These are phyloP conservation scores for Spirogloea muscicola DNA, from an alignment of 139 green algal genomes.

Conservation along the genomic window DNA sequence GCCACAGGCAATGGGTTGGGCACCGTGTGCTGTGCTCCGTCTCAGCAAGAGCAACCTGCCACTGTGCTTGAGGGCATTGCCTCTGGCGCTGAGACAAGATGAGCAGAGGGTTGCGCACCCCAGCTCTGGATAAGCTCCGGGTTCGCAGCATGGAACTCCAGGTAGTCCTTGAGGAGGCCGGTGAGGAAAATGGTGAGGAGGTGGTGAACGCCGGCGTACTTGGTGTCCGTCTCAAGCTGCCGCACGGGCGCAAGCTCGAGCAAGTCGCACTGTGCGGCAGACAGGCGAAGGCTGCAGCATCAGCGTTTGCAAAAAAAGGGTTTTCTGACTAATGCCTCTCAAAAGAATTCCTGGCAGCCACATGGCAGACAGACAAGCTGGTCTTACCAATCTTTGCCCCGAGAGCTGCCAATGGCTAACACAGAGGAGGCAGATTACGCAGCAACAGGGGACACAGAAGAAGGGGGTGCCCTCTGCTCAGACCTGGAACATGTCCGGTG, in stretches of 20 bases:
- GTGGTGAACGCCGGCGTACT: conserved; percentile 11
- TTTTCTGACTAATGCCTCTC: background rate
- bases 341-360: background rate
- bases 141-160: conserved; percentile 17
- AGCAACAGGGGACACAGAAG: background rate
- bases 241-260: conserved; percentile 28
- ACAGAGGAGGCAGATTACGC: background rate
- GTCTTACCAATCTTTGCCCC: background rate
- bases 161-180: background rate
- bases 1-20: conserved; percentile 1
- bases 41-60: too few relatives aligned
- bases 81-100: too few relatives aligned
- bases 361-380: background rate
- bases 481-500: conserved; percentile 28
- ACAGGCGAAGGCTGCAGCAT: too few relatives aligned
- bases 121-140: too few relatives aligned
- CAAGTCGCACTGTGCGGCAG: conserved; percentile 50
- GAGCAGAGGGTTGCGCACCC: too few relatives aligned
- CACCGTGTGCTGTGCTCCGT: too few relatives aligned
- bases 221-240: conserved; percentile 23
- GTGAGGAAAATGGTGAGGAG: conserved; percentile 44
- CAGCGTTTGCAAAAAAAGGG: conserved; percentile 15
- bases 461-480: background rate
- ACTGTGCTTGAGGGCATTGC: too few relatives aligned
- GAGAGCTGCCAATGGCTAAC: background rate